Conservation (phyloP, 331 rosid species). For the Malus hybrid region DNA sequence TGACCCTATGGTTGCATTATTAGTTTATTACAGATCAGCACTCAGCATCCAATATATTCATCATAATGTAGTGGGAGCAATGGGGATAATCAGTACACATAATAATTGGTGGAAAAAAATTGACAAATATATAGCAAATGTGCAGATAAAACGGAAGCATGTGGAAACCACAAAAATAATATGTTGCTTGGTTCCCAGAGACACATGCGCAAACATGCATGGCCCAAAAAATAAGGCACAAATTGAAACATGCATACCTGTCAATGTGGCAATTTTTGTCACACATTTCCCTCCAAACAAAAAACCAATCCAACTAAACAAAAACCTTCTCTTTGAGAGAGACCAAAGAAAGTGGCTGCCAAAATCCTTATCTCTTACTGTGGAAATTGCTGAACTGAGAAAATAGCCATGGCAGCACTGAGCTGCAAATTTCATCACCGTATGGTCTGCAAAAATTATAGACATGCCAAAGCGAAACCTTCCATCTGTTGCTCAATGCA, state of each 20-base stretch:
- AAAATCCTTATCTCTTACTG: conserved; percentile 34
- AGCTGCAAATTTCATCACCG: conserved; percentile 46
- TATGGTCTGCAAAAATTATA: conserved; percentile 23
- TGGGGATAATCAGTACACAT: not conserved
- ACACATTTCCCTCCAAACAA: conserved; percentile 14
- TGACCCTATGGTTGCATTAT: not conserved
- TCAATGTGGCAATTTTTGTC: conserved; percentile 20
- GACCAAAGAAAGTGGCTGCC: not conserved
- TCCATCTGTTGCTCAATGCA: conserved; percentile 50
- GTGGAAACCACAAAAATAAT: not conserved
- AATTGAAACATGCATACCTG: conserved; percentile 1
- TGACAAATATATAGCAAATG: too few relatives aligned
- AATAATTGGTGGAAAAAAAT: not conserved
- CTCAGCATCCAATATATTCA: not conserved
- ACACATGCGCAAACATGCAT: not conserved
- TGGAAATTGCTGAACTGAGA: not conserved
- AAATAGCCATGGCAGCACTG: conserved; percentile 47
- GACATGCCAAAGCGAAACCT: conserved; percentile 18
- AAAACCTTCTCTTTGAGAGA: conserved; percentile 20
- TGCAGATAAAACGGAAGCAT: not conserved
- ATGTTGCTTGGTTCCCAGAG: not conserved
- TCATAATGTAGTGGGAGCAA: not conserved
- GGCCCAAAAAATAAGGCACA: not conserved
- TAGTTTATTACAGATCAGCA: not conserved
- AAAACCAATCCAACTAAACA: conserved; percentile 3